Evolutionary conservation across 2,329 filamentous ascomycete species (phyloP).

Genomic region (Phialemonium atrogriseum): DNA sequence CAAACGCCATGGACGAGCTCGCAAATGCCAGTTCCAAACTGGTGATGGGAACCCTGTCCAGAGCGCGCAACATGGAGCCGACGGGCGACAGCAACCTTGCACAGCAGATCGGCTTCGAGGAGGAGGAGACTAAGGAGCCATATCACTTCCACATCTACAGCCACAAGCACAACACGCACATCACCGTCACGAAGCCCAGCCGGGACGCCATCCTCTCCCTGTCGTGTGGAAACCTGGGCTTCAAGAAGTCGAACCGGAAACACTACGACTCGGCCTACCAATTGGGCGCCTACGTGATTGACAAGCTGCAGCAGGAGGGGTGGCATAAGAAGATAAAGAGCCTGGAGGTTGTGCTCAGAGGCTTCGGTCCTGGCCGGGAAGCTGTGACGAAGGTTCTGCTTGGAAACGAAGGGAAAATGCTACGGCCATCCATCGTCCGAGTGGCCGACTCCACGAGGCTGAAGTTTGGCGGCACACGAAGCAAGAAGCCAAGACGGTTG

Average conservation of each 20-base stretch:
- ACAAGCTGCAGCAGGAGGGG: constrained; percentile 74
- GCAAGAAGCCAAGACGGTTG: constrained; percentile 75
- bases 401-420: constrained; percentile 70
- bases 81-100: constrained; percentile 7
- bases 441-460: constrained; percentile 81
- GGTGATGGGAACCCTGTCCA: constrained; percentile 1
- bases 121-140: constrained; percentile 43
- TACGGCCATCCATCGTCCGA: constrained; percentile 67
- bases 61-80: constrained; percentile 5
- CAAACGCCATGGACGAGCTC: constrained; percentile 2
- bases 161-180: constrained; percentile 90
- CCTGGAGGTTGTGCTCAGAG: constrained; percentile 74
- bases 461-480: constrained; percentile 93
- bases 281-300: constrained; percentile 73
- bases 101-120: constrained; percentile 16
- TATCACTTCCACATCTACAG: constrained; percentile 83
- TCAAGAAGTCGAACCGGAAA: constrained; percentile 70
- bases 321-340: constrained; percentile 66
- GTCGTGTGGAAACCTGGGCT: constrained; percentile 84
- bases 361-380: constrained; percentile 81
- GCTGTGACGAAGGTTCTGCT: constrained; percentile 84
- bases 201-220: constrained; percentile 71
- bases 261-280: constrained; percentile 92
- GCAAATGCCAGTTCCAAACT: constrained; percentile 1
- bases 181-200: constrained; percentile 80